Evolutionary conservation across 768 basidiomycete genomes (phyloP).

Genomic region (Collybia sp.): DNA sequence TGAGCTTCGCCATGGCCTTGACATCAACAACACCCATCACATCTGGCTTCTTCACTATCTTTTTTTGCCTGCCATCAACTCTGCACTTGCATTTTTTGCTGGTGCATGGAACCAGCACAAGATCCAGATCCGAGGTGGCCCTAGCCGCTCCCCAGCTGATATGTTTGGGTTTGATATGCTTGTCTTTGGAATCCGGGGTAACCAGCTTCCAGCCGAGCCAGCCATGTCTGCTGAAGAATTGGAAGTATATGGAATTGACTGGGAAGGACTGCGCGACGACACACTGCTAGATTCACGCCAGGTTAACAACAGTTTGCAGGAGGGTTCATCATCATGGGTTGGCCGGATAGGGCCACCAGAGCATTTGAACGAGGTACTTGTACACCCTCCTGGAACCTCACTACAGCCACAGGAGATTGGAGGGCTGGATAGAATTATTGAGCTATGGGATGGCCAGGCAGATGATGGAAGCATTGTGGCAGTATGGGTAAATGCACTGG

Average conservation of each 20-base stretch:
- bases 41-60: constrained; percentile 36
- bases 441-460: no score
- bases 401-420: no score
- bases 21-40: constrained; percentile 18
- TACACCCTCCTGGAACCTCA: no score
- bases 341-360: no score
- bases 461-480: neutral
- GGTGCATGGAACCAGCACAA: constrained; percentile 30
- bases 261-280: constrained; percentile 12
- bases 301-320: constrained; percentile 2
- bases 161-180: constrained; percentile 27
- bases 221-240: constrained; percentile 9
- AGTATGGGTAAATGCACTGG: neutral
- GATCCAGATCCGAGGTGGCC: constrained; percentile 13
- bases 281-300: constrained; percentile 9
- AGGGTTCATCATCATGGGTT: no score
- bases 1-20: constrained; percentile 21
- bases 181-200: constrained; percentile 20
- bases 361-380: no score
- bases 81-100: constrained; percentile 24
- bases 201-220: constrained; percentile 5
- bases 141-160: constrained; percentile 15
- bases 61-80: constrained; percentile 26
- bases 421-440: no score
- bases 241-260: constrained; percentile 19